A percentile compares a stretch with the other conserved stretches of the same genome.
Conservation (phyloP, 257 asterid species). For the Ballota nigra region DNA sequence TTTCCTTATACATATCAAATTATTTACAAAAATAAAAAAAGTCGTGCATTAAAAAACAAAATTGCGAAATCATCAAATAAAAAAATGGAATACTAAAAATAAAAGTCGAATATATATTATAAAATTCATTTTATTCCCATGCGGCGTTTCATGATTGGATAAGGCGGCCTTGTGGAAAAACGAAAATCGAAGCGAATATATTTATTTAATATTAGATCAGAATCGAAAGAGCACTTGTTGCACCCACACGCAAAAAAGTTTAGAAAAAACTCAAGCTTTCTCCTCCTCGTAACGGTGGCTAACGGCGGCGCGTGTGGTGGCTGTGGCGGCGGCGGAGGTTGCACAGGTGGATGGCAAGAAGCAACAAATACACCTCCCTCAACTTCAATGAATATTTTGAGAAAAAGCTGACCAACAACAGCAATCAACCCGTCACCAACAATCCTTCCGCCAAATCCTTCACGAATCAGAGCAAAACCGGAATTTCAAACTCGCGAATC, state of each 20-base stretch:
- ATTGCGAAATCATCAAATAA: too few species aligned
- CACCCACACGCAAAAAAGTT: conserved; percentile 22
- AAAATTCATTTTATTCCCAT: background rate
- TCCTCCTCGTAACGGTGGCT: conserved; percentile 47
- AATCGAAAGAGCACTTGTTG: conserved; percentile 1
- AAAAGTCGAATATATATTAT: too few species aligned
- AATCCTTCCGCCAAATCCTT: conserved; percentile 36
- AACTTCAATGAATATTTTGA: conserved; percentile 76
- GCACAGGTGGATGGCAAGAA: conserved; percentile 82
- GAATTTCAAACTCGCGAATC: conserved; percentile 57
- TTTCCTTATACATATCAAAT: too few species aligned
- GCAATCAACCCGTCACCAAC: conserved; percentile 27
- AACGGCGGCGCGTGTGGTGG: conserved; percentile 35
- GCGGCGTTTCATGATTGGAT: conserved; percentile 8
- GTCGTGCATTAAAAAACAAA: too few species aligned
- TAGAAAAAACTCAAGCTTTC: background rate
- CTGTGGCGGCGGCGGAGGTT: conserved; percentile 35
- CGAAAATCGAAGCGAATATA: background rate
- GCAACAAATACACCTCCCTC: conserved; percentile 72
- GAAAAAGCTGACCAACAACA: conserved; percentile 46
- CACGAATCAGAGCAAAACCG: conserved; percentile 36
- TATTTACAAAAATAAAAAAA: too few species aligned
- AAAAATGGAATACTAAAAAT: too few species aligned
- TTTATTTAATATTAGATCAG: background rate
- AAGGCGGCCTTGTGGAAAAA: background rate